Conservation (phyloP, 2,329 filamentous ascomycete species). For the Nannizziopsis barbatae region DNA sequence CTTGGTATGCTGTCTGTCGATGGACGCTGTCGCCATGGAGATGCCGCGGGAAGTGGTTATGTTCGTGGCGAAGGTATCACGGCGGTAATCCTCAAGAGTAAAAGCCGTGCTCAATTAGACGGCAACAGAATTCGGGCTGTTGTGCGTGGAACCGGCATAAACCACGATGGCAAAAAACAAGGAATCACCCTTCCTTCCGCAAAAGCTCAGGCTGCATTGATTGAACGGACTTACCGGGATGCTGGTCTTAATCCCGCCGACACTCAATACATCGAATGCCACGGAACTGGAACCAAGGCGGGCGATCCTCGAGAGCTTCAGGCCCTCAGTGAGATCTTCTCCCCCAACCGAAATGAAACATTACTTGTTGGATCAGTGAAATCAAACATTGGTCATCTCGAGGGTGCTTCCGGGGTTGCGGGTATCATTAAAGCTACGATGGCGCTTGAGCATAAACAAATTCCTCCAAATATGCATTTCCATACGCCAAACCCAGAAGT, state of each 20-base stretch:
- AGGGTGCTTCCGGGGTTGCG: slow-evolving; percentile 21
- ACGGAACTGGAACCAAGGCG: slow-evolving; percentile 32
- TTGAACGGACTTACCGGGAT: slow-evolving; percentile 17
- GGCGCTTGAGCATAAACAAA: slow-evolving; percentile 19
- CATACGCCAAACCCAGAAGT: slow-evolving; percentile 21
- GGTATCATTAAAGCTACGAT: slow-evolving; percentile 21
- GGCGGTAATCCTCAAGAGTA: slow-evolving; percentile 63
- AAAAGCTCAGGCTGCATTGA: slow-evolving; percentile 26
- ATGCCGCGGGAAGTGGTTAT: slow-evolving; percentile 69
- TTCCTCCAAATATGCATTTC: slow-evolving; percentile 24
- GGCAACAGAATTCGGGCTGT: slow-evolving; percentile 38
- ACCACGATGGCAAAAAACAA: slow-evolving; percentile 23
- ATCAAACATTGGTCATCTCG: slow-evolving; percentile 22
- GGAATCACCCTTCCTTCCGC: slow-evolving; percentile 32
- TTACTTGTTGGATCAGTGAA: slow-evolving; percentile 23
- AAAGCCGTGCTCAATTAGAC: slow-evolving; percentile 59
- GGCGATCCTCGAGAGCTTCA: slow-evolving; percentile 21
- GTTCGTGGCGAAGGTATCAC: slow-evolving; percentile 68
- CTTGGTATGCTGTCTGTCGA: slow-evolving; percentile 11
- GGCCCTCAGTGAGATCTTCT: slow-evolving; percentile 16
- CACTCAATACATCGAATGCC: slow-evolving; percentile 30
- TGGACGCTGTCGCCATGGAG: slow-evolving; percentile 68
- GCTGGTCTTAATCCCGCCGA: slow-evolving; percentile 24
- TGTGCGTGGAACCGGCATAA: slow-evolving; percentile 20
- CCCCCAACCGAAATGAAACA: slow-evolving; percentile 1